Conservation (phyloP, 2,329 filamentous ascomycete species). For the Mollisiaceae sp. region DNA sequence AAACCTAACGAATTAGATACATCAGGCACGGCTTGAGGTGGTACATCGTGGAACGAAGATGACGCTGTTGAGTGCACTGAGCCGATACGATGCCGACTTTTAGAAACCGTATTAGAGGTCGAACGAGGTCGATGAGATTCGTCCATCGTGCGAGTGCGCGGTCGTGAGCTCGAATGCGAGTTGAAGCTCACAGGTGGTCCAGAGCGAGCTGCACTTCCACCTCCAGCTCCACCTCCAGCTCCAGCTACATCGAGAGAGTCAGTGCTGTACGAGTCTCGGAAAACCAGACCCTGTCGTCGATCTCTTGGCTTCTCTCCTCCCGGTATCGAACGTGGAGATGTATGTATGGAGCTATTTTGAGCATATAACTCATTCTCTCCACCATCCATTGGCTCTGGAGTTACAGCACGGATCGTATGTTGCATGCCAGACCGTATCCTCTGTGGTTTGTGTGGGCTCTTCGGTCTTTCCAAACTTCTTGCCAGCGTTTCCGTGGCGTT, state of each 20-base stretch:
- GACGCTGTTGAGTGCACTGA: constrained; percentile 71
- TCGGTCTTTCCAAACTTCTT: constrained; percentile 35
- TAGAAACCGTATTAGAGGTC: constrained; percentile 44
- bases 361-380: constrained; percentile 30
- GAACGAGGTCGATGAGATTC: constrained; percentile 45
- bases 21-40: constrained; percentile 46
- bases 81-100: constrained; percentile 68
- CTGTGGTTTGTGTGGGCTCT: constrained; percentile 33
- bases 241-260: constrained; percentile 32
- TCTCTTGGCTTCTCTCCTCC: constrained; percentile 47
- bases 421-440: constrained; percentile 43
- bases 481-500: constrained; percentile 38
- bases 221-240: constrained; percentile 13
- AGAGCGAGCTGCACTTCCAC: constrained; percentile 16
- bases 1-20: constrained; percentile 48
- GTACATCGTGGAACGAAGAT: constrained; percentile 54
- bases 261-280: constrained; percentile 61
- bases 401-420: constrained; percentile 66
- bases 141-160: constrained; percentile 56
- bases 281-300: constrained; percentile 64
- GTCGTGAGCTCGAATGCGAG: constrained; percentile 43
- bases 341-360: constrained; percentile 47
- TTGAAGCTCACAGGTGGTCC: constrained; percentile 38
- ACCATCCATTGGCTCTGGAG: constrained; percentile 58
- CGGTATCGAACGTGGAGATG: constrained; percentile 54